These are phyloP conservation scores for Trichoderma guizhouense DNA, from an alignment of 2,329 filamentous ascomycete species.

Conservation along the genomic window DNA sequence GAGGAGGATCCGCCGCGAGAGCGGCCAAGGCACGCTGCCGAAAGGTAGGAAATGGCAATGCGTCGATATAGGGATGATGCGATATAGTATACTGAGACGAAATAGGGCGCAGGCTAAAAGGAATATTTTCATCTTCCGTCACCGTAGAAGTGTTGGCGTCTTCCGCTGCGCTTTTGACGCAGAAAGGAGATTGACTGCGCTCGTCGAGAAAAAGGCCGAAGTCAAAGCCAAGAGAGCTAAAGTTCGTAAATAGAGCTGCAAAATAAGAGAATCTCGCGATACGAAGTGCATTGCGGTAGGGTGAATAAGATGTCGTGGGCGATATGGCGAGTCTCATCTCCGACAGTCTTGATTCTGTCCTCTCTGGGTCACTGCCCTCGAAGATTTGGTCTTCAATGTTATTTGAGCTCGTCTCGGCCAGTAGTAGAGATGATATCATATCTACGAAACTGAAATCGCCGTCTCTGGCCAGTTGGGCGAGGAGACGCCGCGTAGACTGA, in stretches of 20 bases:
- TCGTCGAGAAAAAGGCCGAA: slow-evolving; percentile 2
- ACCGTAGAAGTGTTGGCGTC: not conserved
- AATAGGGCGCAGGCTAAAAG: not conserved
- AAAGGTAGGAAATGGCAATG: not conserved
- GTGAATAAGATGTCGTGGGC: not conserved
- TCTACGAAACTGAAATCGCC: not conserved
- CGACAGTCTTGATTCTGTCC: not conserved
- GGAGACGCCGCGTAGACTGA: not conserved
- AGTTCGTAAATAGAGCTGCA: not conserved
- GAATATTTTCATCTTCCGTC: not conserved
- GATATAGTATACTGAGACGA: not conserved
- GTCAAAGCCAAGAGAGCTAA: not conserved
- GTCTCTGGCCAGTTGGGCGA: not conserved
- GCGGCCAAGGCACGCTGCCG: not conserved
- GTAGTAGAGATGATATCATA: not conserved
- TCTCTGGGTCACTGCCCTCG: not conserved
- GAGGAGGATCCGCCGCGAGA: not conserved
- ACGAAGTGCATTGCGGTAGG: not conserved
- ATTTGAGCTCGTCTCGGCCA: not conserved
- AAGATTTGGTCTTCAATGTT: not conserved
- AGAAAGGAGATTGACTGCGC: not conserved
- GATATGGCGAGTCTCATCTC: not conserved
- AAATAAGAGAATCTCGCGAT: not conserved
- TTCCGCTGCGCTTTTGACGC: not conserved
- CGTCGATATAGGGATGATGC: not conserved